Percentiles rank a stretch among this genome's conserved stretches.
These are phyloP conservation scores for Aschersonia sp. DNA, from an alignment of 2,329 filamentous ascomycete species.

Conservation along the genomic window DNA sequence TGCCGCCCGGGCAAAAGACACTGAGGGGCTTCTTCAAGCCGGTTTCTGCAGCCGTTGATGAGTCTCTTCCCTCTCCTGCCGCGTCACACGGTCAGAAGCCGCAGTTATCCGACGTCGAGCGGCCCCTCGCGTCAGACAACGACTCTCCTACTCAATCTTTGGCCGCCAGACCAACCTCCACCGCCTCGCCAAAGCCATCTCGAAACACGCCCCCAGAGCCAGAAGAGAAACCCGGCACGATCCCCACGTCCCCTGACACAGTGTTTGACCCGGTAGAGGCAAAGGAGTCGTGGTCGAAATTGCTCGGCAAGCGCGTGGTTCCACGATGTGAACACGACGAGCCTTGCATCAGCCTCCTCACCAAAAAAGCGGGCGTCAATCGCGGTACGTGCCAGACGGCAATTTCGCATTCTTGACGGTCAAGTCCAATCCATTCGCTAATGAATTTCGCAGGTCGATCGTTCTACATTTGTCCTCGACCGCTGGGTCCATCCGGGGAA, in stretches of 20 bases:
- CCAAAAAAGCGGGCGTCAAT: conserved; percentile 83
- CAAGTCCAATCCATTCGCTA: neutral
- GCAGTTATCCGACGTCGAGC: too few relatives aligned
- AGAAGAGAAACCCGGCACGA: neutral
- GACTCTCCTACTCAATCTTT: too few relatives aligned
- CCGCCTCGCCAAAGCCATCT: neutral
- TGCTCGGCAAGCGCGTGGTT: conserved; percentile 59
- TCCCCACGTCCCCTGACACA: conserved; percentile 15
- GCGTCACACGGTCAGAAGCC: too few relatives aligned
- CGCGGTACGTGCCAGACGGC: conserved; percentile 34
- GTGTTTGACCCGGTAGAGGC: conserved; percentile 54
- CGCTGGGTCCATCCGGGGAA: conserved; percentile 70
- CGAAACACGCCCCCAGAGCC: neutral
- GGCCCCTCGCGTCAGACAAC: too few relatives aligned
- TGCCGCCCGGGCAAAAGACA: conserved; percentile 31
- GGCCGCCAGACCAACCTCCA: neutral
- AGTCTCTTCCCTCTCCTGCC: neutral
- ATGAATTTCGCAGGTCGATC: conserved; percentile 30
- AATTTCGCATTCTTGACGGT: neutral
- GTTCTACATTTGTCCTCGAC: conserved; percentile 52
- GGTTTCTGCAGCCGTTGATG: conserved; percentile 5
- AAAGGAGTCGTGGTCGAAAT: conserved; percentile 74
- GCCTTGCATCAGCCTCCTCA: conserved; percentile 67
- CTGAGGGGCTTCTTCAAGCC: conserved; percentile 71
- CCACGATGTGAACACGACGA: conserved; percentile 83